A percentile compares a stretch with the other conserved stretches of the same genome.
phyloP scores from a whole-genome alignment of 768 basidiomycete species.

The Grammothele lineata region DNA sequence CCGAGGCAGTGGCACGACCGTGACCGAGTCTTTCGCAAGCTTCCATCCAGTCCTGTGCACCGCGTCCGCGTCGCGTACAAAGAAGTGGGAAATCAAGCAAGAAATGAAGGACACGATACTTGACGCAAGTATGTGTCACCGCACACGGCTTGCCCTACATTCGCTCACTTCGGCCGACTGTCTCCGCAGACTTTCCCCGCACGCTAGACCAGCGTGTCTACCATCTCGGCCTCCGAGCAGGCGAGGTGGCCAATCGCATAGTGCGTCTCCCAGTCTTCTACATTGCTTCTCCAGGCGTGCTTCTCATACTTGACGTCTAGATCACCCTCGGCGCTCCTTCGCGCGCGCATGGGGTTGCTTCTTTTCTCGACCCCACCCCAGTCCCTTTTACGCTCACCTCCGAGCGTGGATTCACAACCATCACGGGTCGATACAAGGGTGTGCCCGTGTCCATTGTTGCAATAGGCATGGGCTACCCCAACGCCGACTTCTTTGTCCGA shows the following conservation, averaged over 20 bases:
- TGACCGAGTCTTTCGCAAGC: too few relatives aligned
- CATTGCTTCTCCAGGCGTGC: not conserved
- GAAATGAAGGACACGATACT: slow-evolving; percentile 59
- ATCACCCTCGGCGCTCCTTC: slow-evolving; percentile 73
- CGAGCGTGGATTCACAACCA: slow-evolving; percentile 64
- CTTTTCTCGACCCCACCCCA: slow-evolving; percentile 54
- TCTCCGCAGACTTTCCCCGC: slow-evolving; percentile 64
- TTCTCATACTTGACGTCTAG: slow-evolving; percentile 29
- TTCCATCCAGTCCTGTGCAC: too few relatives aligned
- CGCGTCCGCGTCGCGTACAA: too few relatives aligned
- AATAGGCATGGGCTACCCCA: slow-evolving; percentile 81
- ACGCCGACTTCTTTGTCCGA: slow-evolving; percentile 83
- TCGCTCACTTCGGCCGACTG: too few relatives aligned
- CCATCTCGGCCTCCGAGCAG: slow-evolving; percentile 69
- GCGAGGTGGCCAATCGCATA: slow-evolving; percentile 80
- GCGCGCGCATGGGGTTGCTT: slow-evolving; percentile 57
- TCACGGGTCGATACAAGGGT: slow-evolving; percentile 40
- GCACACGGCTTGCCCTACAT: too few relatives aligned
- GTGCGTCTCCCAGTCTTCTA: slow-evolving; percentile 33
- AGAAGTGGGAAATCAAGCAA: too few relatives aligned
- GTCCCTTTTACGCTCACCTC: slow-evolving; percentile 59
- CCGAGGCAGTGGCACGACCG: too few relatives aligned
- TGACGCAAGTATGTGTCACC: slow-evolving; percentile 78
- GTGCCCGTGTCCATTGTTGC: slow-evolving; percentile 68
- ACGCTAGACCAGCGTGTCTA: slow-evolving; percentile 73